Percentiles rank a stretch among this genome's conserved stretches.
Conservation (phyloP, 2,329 filamentous ascomycete species). For the Chrysosporium keratinophilum region DNA sequence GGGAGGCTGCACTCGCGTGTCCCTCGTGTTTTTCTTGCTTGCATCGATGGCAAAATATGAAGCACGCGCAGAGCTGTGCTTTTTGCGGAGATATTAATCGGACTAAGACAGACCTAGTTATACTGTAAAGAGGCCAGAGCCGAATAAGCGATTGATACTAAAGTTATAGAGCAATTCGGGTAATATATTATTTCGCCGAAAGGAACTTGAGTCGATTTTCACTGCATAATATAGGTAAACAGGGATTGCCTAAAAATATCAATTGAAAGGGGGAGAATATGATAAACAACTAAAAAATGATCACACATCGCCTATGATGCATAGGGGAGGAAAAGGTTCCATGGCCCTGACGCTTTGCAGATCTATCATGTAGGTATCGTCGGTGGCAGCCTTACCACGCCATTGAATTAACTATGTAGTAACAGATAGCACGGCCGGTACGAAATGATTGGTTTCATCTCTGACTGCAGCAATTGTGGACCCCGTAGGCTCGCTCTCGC, state of each 20-base stretch:
- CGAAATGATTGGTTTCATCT: neutral
- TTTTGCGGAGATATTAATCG: too few species aligned
- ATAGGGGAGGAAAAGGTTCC: neutral
- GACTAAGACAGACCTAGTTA: too few species aligned
- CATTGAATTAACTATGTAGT: too few species aligned
- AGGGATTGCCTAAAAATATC: neutral
- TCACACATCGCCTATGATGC: too few species aligned
- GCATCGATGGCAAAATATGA: too few species aligned
- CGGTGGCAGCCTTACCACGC: neutral
- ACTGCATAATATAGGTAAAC: neutral
- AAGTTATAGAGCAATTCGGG: too few species aligned
- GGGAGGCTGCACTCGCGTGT: too few species aligned
- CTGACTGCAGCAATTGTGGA: neutral
- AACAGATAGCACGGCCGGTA: neutral
- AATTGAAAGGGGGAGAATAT: neutral
- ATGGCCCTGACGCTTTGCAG: neutral
- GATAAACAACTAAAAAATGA: neutral
- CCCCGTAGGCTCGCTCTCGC: neutral
- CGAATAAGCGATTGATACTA: too few species aligned
- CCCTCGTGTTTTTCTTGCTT: too few species aligned
- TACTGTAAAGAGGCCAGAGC: too few species aligned
- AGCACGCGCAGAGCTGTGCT: too few species aligned
- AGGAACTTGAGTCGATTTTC: neutral
- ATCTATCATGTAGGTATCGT: slow-evolving; percentile 2
- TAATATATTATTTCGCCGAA: too few species aligned